Evolutionary conservation across 495 filamentous ascomycete genomes (phyloP).

Genomic region (Jackrogersella minutella): DNA sequence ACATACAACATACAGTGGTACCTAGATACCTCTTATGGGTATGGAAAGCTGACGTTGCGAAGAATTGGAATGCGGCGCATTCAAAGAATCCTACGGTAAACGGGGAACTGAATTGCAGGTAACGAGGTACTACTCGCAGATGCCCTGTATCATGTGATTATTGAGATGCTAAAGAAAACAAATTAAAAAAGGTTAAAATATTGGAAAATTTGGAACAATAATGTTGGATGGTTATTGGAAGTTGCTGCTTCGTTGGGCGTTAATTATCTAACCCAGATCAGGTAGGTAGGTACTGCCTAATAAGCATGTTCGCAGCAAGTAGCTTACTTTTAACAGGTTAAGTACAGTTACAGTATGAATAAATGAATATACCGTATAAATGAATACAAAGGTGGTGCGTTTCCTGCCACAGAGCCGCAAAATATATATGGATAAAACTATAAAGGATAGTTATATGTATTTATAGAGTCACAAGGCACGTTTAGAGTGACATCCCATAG

Average conservation of each 20-base stretch:
- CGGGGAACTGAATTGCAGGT: constrained; percentile 22
- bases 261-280: constrained; percentile 24
- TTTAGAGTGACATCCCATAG: not conserved
- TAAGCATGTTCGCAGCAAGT: no score
- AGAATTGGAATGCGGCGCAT: constrained; percentile 32
- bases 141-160: constrained; percentile 34
- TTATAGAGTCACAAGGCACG: not conserved
- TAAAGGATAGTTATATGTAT: not conserved
- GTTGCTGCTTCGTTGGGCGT: constrained; percentile 5
- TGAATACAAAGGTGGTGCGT: not conserved
- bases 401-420: not conserved
- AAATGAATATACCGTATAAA: not conserved
- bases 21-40: not conserved
- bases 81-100: constrained; percentile 31
- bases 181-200: not conserved
- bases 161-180: not conserved
- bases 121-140: constrained; percentile 33
- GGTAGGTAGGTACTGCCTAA: constrained; percentile 8
- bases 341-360: no score
- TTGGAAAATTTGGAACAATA: not conserved
- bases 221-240: not conserved
- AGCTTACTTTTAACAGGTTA: no score
- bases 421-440: not conserved
- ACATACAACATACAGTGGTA: no score
- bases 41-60: constrained; percentile 28